phyloP scores from a whole-genome alignment of 371 early-diverging fungal species.

The Actinomortierella ambigua region DNA sequence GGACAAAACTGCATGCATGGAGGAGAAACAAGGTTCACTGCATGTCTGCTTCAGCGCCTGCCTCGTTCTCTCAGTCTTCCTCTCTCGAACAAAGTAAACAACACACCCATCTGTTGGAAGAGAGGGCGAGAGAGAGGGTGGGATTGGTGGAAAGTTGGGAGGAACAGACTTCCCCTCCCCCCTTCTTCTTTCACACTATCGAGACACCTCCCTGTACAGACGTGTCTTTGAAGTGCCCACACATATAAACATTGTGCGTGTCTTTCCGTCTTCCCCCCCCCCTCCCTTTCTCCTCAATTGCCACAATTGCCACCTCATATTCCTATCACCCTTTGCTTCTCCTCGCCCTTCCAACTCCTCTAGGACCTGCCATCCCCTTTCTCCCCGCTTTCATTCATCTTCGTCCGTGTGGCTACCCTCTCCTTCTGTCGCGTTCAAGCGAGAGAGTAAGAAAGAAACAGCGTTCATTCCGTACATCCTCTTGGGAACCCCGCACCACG shows the following conservation, averaged over 20 bases:
- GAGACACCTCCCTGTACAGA: slow-evolving; percentile 21
- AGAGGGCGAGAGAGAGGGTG: no score
- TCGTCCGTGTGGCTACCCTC: neutral
- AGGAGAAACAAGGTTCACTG: no score
- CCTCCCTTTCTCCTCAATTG: neutral
- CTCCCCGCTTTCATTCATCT: neutral
- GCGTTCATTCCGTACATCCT: no score
- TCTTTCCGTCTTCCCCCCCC: neutral
- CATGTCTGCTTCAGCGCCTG: no score
- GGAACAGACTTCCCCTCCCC: neutral
- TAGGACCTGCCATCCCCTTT: neutral
- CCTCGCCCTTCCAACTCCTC: neutral
- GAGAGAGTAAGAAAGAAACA: neutral
- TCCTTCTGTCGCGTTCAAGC: neutral
- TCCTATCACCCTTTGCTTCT: neutral
- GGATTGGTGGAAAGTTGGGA: no score
- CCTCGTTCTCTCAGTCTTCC: slow-evolving; percentile 1
- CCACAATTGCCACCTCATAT: neutral
- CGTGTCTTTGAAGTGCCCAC: slow-evolving; percentile 42
- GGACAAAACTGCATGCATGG: no score
- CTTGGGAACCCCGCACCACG: neutral
- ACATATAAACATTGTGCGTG: slow-evolving; percentile 39
- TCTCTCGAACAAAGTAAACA: neutral
- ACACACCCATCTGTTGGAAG: neutral
- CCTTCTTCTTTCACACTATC: neutral